Base-by-base conservation (phyloP, 2,329 filamentous ascomycete species). In the Alternaria brassicae region DNA sequence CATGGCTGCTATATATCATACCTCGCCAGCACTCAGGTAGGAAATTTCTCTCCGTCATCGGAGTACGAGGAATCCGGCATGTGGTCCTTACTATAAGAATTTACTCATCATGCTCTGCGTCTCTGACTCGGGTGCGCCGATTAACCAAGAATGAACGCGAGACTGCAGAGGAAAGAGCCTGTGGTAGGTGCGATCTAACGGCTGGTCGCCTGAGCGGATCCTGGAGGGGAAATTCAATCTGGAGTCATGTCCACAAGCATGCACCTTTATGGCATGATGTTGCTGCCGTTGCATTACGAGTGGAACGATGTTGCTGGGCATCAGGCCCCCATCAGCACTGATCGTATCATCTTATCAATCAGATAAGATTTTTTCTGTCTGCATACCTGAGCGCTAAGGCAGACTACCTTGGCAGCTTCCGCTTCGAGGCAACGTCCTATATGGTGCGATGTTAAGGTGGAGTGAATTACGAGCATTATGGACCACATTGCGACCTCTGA, bases 321-420 rank as follows among this genome's bases (percentile, higher is more conserved):
- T 15, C 7, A 34, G 44, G 28, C 37, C 55, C 3, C 6, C 17
- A n/a, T 15, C 7, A 34, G 44, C 44, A 37, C 55, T 63, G 56
- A 65, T 60, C 48, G 62, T 61, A 66, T 66, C 53, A 69, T 67
- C 60, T 71, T 67, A 71, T 70, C 67, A 66, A 67, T 67, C 65
- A 61, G 68, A 71, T 71, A 68, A 70, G 66, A 65, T 54, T 62
- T 60, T 58, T 45, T 52, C 53, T 51, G 56, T 25, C 39, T 39
- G 23, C 23, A 9, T 7, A 30, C 12, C 58, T 61, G 30, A 56
- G 62, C 60, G 66, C 62, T 58, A 63, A 65, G 58, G 27, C 6
- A 27, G 19, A 1, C 3, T 34, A 15, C 39, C 10, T 17, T 44
- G 15, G 13, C 25, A 63, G 49, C 60, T 66, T 56, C 65, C 60